Evolutionary conservation across 495 filamentous ascomycete species (phyloP).

Genomic region (Daldinia decipiens): DNA sequence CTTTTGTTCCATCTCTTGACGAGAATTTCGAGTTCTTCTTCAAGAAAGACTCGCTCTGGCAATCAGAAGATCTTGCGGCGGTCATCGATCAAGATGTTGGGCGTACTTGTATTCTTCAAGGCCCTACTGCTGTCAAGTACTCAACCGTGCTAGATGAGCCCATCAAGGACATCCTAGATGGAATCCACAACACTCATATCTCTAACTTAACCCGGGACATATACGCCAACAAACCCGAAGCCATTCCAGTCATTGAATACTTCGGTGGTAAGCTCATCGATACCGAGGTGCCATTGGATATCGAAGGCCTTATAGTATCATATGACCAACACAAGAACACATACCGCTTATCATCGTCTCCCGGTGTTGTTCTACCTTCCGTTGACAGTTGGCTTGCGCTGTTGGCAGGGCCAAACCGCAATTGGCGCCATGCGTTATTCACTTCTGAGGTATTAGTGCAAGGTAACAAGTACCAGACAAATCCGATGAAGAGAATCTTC

Average conservation of each 20-base stretch:
- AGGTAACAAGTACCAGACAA: conserved; percentile 95
- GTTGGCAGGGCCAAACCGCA: conserved; percentile 83
- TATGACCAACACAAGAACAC: conserved; percentile 77
- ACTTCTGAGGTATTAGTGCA: conserved; percentile 94
- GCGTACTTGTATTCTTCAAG: conserved; percentile 93
- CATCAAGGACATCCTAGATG: conserved; percentile 90
- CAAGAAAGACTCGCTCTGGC: conserved; percentile 99
- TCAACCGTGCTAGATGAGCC: conserved; percentile 89
- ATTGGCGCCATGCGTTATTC: conserved; percentile 98
- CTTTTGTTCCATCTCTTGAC: conserved; percentile 92
- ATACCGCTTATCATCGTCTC: conserved; percentile 79
- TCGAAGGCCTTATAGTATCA: conserved; percentile 83
- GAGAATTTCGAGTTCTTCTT: conserved; percentile 98
- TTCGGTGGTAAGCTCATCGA: conserved; percentile 86
- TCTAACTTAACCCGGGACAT: conserved; percentile 77
- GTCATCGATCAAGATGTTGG: conserved; percentile 96
- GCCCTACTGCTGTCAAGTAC: conserved; percentile 92
- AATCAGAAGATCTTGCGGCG: conserved; percentile 95
- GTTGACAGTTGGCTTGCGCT: conserved; percentile 85
- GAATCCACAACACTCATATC: conserved; percentile 89
- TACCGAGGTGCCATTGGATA: conserved; percentile 68
- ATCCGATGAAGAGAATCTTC: conserved; percentile 91
- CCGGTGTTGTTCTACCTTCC: conserved; percentile 75
- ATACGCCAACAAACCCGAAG: conserved; percentile 75
- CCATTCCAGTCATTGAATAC: conserved; percentile 89